phyloP scores from a whole-genome alignment of 345 rosid genomes.

The Eucalyptus erythrocorys region DNA sequence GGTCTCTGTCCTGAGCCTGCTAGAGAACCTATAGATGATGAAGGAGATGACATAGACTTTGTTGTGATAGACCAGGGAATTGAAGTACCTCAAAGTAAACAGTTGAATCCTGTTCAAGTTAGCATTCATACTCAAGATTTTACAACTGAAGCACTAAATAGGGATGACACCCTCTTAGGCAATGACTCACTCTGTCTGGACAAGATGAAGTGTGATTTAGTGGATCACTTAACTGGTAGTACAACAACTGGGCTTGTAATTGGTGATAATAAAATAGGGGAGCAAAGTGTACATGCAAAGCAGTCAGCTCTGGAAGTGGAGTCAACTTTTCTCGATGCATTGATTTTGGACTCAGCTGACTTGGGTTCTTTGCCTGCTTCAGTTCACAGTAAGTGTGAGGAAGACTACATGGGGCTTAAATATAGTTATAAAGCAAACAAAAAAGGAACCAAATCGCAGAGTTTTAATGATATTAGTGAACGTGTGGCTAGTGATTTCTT shows the following conservation, averaged over 20 bases:
- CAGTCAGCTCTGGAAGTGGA: constrained; percentile 12
- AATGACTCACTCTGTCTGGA: constrained; percentile 13
- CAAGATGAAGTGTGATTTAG: constrained; percentile 1
- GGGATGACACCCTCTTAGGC: constrained; percentile 38
- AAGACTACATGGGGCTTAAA: constrained; percentile 18
- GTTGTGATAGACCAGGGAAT: constrained; percentile 29
- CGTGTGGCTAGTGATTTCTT: constrained; percentile 62
- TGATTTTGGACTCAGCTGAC: constrained; percentile 19
- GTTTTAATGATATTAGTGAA: constrained; percentile 57
- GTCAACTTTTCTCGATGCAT: constrained; percentile 11
- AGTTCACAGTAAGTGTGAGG: constrained; percentile 11
- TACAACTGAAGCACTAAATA: constrained; percentile 33
- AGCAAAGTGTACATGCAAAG: background rate
- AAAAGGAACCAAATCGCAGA: constrained; percentile 21
- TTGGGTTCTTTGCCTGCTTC: constrained; percentile 10
- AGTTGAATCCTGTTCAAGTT: constrained; percentile 4
- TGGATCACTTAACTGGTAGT: background rate
- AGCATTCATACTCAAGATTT: constrained; percentile 9
- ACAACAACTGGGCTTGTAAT: background rate
- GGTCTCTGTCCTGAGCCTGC: constrained; percentile 1
- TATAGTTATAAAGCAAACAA: constrained; percentile 25
- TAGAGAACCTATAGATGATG: constrained; percentile 7
- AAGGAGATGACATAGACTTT: constrained; percentile 17
- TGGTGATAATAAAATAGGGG: constrained; percentile 14
- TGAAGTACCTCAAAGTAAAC: constrained; percentile 28